Base-by-base conservation (phyloP, 352 stramenopile species). In the Globisporangium paddicum region DNA sequence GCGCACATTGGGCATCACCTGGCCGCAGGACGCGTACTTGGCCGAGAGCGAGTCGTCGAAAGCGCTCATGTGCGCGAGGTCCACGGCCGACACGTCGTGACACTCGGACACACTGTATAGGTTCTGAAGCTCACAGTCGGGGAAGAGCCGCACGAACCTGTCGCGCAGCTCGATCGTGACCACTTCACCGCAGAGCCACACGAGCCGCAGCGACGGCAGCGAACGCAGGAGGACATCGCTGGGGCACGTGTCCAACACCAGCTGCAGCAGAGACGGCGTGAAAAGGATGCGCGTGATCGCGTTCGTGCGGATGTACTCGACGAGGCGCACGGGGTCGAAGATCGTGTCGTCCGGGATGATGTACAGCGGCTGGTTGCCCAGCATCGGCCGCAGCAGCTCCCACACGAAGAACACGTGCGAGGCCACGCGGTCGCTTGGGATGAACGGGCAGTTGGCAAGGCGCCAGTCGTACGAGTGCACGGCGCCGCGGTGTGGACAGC, bases 371-470 rank as follows among this genome's bases (percentile, higher is more conserved):
- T 79, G 74, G 60, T 96, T 96, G 34, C 86, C 76, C 34, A 97
- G 82, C 60, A 98, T 77, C 26, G 94, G 90, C 6, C 92, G 83
- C 14, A 98, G 68, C 46, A 96, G 67, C 58, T 98, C 94, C 94
- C 94, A 98, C 3, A 98, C 89, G 60, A 98, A 98, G 66, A 98
- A 98, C 19, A 98, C 90, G 62, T 97, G 93, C 48, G 85, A 97
- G 25, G 90, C 92, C 50, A 97, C 89, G 45, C 82, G 75, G 30
- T 97, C 83, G 38, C 93, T 74, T 40, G 78, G 71, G 25, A 82
- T 68, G 48, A 79, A 89, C 11, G 82, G 77, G 14, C 79, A 90
- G 49, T 89, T 74, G n/a, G 75, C 77, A 13, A 95, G 75, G 1
- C 90, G 89, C 79, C 92, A 97, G 51, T 95, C 55, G 68, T 98